Evolutionary conservation across 805 yeast species (phyloP).

Genomic region (Candida fluviatilis): DNA sequence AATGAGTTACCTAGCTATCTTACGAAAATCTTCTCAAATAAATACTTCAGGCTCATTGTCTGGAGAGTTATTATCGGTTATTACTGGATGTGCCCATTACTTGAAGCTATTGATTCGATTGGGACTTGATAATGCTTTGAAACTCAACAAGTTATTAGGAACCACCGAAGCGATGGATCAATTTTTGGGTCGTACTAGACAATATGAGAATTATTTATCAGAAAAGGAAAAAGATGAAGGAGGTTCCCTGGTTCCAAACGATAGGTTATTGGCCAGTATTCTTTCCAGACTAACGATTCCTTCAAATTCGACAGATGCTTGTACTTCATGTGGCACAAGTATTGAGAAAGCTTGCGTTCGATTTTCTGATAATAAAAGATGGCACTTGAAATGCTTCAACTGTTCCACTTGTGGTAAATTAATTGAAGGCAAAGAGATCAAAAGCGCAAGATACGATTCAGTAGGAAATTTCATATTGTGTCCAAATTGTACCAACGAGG

Average conservation of each 20-base stretch:
- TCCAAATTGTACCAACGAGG: conserved; percentile 52
- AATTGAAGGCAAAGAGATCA: conserved; percentile 27
- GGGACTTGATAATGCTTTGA: conserved; percentile 76
- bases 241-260: conserved; percentile 7
- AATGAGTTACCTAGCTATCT: conserved; percentile 80
- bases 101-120: conserved; percentile 77
- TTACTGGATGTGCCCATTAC: conserved; percentile 90
- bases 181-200: conserved; percentile 41
- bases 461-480: conserved; percentile 44
- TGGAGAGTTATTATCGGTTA: conserved; percentile 69
- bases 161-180: conserved; percentile 59
- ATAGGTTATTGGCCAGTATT: conserved; percentile 13
- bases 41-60: conserved; percentile 44
- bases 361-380: conserved; percentile 52
- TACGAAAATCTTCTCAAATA: conserved; percentile 55
- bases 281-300: conserved; percentile 43
- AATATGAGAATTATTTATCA: conserved; percentile 11
- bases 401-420: conserved; percentile 57
- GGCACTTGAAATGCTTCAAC: conserved; percentile 76
- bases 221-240: conserved; percentile 3
- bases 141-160: conserved; percentile 52
- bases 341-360: conserved; percentile 81
- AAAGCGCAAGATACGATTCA: conserved; percentile 45
- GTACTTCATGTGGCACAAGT: conserved; percentile 65
- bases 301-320: conserved; percentile 67